Conservation (phyloP, 192 early-diverging fungal genomes). For the Rhizoclosmatium sp. region DNA sequence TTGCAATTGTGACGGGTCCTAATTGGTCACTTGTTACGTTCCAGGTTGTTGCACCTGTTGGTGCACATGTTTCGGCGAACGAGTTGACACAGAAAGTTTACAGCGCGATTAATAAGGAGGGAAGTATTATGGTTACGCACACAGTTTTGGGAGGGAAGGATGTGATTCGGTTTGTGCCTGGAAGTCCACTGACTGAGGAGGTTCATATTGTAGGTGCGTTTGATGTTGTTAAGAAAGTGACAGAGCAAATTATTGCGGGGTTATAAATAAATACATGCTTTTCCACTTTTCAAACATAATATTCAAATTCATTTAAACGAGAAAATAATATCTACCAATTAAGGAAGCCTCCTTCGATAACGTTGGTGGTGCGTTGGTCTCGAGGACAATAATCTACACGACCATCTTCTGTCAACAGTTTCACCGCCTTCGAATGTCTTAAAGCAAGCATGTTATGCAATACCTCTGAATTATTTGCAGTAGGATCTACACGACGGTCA, state of each 20-base stretch:
- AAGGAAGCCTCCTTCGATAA: too few relatives aligned
- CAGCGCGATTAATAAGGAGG: conserved; percentile 21
- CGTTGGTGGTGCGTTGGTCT: too few relatives aligned
- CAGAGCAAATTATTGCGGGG: not conserved
- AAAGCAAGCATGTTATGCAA: too few relatives aligned
- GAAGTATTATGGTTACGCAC: conserved; percentile 31
- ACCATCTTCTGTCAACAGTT: too few relatives aligned
- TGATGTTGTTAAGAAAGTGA: conserved; percentile 15
- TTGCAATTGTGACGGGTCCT: conserved; percentile 20
- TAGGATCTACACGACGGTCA: too few relatives aligned
- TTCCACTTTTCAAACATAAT: too few relatives aligned
- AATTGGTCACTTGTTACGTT: conserved; percentile 37
- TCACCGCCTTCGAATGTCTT: too few relatives aligned
- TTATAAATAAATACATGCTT: too few relatives aligned
- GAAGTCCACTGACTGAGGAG: conserved; percentile 21
- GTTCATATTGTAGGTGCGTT: conserved; percentile 22
- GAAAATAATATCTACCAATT: too few relatives aligned
- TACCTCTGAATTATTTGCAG: too few relatives aligned
- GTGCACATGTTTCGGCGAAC: not conserved
- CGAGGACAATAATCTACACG: too few relatives aligned
- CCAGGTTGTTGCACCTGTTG: conserved; percentile 20
- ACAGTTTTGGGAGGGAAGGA: conserved; percentile 12
- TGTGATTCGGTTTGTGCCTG: conserved; percentile 32
- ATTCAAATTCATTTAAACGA: too few relatives aligned
- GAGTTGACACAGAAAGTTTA: conserved; percentile 32